phyloP scores from a whole-genome alignment of 768 basidiomycete species.

The Leccinum subgranulosum region DNA sequence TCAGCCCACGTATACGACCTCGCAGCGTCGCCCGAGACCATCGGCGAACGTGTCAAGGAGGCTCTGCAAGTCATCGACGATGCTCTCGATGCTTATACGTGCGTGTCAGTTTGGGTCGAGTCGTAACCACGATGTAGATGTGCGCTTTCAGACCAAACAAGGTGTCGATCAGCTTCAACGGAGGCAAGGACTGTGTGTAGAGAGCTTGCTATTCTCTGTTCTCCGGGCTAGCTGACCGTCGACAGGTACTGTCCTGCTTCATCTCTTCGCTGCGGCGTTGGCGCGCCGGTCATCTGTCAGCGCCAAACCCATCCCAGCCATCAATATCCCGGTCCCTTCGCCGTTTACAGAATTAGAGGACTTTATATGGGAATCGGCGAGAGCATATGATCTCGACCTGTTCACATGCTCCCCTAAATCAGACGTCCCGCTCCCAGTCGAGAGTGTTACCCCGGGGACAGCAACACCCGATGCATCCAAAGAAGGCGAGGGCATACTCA shows the following conservation, averaged over 20 bases:
- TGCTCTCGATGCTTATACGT: constrained; percentile 80
- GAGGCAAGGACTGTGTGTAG: constrained; percentile 92
- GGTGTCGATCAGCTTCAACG: constrained; percentile 93
- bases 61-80: constrained; percentile 80
- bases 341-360: constrained; percentile 82
- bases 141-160: constrained; percentile 50
- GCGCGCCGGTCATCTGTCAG: constrained; percentile 39
- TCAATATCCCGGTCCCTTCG: constrained; percentile 89
- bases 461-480: constrained; percentile 17
- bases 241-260: constrained; percentile 90
- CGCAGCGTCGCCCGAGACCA: constrained; percentile 50
- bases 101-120: constrained; percentile 32
- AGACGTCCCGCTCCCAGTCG: constrained; percentile 45
- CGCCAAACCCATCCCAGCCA: constrained; percentile 51
- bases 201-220: background rate
- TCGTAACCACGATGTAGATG: constrained; percentile 5
- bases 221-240: background rate
- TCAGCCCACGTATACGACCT: constrained; percentile 60
- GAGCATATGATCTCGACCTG: constrained; percentile 72
- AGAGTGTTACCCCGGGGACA: constrained; percentile 42
- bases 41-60: constrained; percentile 65
- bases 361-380: constrained; percentile 69
- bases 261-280: constrained; percentile 77
- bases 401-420: constrained; percentile 37
- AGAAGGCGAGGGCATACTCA: constrained; percentile 2